phyloP scores from a whole-genome alignment of 768 basidiomycete genomes.

The Pisolithus albus region DNA sequence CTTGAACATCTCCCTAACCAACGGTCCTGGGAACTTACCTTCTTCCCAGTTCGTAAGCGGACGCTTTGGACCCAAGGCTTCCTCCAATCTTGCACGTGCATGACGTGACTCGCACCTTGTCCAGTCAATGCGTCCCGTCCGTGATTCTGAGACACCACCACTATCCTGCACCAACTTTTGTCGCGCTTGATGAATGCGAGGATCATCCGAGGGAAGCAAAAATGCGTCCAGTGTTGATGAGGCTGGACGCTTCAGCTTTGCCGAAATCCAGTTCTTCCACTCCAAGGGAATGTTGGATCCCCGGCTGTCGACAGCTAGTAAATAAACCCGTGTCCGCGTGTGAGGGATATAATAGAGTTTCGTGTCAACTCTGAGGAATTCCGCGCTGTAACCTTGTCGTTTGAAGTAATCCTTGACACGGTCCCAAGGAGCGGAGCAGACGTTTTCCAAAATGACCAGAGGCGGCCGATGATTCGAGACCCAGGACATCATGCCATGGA shows the following conservation, averaged over 20 bases:
- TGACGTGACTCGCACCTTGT: conserved; percentile 88
- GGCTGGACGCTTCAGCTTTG: conserved; percentile 71
- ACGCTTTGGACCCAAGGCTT: conserved; percentile 71
- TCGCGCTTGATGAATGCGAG: conserved; percentile 83
- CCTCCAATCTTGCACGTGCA: conserved; percentile 79
- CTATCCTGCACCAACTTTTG: conserved; percentile 74
- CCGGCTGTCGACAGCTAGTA: conserved; percentile 69
- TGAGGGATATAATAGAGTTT: conserved; percentile 94
- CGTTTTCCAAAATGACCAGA: conserved; percentile 92
- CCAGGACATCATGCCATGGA: conserved; percentile 93
- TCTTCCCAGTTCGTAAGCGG: conserved; percentile 93
- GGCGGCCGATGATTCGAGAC: conserved; percentile 80
- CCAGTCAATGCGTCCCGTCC: conserved; percentile 81
- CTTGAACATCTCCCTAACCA: background rate
- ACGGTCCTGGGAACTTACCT: conserved; percentile 39
- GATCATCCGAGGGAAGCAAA: conserved; percentile 84
- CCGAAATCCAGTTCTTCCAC: conserved; percentile 59
- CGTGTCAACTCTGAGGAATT: conserved; percentile 65
- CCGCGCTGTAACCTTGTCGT: conserved; percentile 68
- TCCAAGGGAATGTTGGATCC: conserved; percentile 51
- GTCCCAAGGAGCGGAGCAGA: conserved; percentile 85
- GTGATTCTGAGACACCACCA: conserved; percentile 56
- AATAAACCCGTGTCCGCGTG: conserved; percentile 85
- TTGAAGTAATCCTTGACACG: conserved; percentile 72
- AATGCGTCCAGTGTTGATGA: conserved; percentile 89